Evolutionary conservation across 202 grass and related monocot species (phyloP).

Genomic region (Hordeum pubiflorum): DNA sequence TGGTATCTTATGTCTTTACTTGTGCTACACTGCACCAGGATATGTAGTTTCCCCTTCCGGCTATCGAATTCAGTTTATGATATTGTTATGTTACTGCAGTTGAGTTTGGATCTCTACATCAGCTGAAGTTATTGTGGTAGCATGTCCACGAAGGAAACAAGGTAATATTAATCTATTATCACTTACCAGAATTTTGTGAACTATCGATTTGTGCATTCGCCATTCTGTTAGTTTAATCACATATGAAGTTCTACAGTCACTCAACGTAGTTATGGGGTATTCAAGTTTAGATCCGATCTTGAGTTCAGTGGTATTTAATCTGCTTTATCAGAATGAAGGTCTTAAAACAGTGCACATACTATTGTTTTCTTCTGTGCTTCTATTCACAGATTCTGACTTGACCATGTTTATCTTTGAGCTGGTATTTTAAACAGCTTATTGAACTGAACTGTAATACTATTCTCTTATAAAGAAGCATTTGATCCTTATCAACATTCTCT

Average conservation of each 20-base stretch:
- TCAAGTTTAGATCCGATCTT: background rate
- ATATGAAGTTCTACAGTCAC: background rate
- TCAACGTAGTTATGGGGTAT: background rate
- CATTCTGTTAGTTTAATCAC: background rate
- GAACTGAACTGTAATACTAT: background rate
- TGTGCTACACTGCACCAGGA: background rate
- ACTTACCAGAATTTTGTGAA: background rate
- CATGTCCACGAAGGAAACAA: constrained; percentile 38
- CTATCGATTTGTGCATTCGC: background rate
- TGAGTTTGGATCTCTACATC: background rate
- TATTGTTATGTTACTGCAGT: background rate
- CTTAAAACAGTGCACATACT: background rate
- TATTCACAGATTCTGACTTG: background rate
- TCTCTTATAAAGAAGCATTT: background rate
- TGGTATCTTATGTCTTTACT: background rate
- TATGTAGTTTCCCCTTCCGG: background rate
- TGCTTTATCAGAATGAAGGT: background rate
- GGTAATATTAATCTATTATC: constrained; percentile 18
- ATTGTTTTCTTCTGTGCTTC: background rate
- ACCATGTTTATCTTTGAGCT: background rate
- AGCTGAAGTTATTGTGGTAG: background rate
- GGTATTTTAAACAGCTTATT: background rate
- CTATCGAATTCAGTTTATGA: background rate
- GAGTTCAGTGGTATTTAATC: background rate
- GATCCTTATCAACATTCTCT: background rate